Conservation (phyloP, 306 rosid species). For the Cotoneaster glaucophyllus region DNA sequence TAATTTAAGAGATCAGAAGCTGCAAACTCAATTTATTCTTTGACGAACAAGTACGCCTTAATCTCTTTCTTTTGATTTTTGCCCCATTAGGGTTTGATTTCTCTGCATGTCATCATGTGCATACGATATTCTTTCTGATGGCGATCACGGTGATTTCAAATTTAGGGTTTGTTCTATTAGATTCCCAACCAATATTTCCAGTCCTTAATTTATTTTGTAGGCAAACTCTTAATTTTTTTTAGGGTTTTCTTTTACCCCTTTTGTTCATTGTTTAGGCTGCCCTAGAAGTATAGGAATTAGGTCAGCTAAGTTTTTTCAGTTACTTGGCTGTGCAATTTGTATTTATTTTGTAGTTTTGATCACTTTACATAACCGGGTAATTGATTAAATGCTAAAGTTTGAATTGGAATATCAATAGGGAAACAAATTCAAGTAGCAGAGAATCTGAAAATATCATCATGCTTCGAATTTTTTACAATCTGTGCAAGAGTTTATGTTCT, state of each 20-base stretch:
- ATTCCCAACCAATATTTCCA: background rate
- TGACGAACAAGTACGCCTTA: conserved; percentile 10
- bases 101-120: background rate
- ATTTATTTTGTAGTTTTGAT: background rate
- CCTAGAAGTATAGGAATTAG: background rate
- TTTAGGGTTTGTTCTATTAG: background rate
- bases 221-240: background rate
- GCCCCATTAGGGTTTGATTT: background rate
- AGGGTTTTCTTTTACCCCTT: background rate
- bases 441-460: background rate
- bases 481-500: background rate
- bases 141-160: background rate
- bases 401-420: background rate
- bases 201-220: background rate
- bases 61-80: background rate
- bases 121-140: background rate
- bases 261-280: background rate
- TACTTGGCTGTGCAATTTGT: background rate
- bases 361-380: background rate
- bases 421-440: background rate
- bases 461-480: background rate
- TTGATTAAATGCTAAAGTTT: background rate
- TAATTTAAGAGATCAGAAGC: background rate
- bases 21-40: background rate
- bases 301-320: background rate